Conservation (phyloP, 2,329 filamentous ascomycete species). For the Aureobasidium mangrovei region DNA sequence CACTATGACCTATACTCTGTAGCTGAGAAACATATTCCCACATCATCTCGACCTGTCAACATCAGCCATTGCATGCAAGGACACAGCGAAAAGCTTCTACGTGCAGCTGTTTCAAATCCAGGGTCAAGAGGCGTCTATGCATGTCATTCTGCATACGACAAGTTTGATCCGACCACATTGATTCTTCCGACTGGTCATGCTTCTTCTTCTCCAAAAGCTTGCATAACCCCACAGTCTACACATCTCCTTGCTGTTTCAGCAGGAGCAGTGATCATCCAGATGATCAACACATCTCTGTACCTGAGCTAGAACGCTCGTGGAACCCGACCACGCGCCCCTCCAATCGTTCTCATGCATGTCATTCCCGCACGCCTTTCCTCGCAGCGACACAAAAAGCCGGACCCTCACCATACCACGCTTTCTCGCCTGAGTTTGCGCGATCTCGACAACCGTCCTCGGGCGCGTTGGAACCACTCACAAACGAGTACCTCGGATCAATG, state of each 20-base stretch:
- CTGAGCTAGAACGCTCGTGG: neutral
- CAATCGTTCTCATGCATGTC: neutral
- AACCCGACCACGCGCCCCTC: constrained; percentile 5
- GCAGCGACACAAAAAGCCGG: neutral
- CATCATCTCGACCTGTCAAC: constrained; percentile 2
- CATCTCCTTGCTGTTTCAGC: neutral
- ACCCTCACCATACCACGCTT: neutral
- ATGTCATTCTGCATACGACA: constrained; percentile 9
- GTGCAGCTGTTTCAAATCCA: constrained; percentile 1
- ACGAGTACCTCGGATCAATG: neutral
- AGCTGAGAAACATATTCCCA: neutral
- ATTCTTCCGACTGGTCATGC: constrained; percentile 1
- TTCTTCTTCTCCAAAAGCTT: neutral
- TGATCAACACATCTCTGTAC: constrained; percentile 1
- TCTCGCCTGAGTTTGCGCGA: neutral
- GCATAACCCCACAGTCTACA: neutral
- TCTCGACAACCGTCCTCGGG: neutral
- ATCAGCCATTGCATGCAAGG: neutral
- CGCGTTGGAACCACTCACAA: neutral
- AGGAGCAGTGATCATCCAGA: neutral
- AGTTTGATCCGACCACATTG: neutral
- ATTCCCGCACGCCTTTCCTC: neutral
- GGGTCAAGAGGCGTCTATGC: neutral
- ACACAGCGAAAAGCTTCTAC: neutral
- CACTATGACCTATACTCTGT: neutral